Evolutionary conservation across 2,329 filamentous ascomycete species (phyloP).

Genomic region (Dendrostoma leiphaemia): DNA sequence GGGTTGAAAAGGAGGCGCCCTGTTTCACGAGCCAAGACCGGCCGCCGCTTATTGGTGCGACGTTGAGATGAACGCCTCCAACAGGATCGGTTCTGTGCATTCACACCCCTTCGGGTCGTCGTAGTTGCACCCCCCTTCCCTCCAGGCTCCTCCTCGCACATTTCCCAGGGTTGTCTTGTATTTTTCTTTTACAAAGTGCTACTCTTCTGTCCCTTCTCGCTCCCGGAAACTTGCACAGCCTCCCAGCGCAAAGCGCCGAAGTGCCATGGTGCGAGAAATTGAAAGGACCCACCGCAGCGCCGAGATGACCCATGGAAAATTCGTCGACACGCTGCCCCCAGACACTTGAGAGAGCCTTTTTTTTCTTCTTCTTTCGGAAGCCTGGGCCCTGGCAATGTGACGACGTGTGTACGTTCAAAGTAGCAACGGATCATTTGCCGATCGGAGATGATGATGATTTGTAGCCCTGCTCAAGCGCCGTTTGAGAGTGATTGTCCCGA

Average conservation of each 20-base stretch:
- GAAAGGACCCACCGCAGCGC: constrained; percentile 7
- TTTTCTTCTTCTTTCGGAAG: too few relatives aligned
- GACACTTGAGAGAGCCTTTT: too few relatives aligned
- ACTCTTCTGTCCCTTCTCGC: too few relatives aligned
- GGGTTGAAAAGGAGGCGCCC: constrained; percentile 13
- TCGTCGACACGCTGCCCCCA: too few relatives aligned
- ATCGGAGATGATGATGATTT: neutral
- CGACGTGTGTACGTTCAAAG: neutral
- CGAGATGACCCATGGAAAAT: constrained; percentile 2
- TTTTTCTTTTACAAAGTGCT: too few relatives aligned
- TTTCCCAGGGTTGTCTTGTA: neutral
- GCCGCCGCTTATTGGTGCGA: constrained; percentile 4
- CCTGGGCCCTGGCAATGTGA: neutral
- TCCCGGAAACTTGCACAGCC: neutral
- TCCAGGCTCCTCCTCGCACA: neutral
- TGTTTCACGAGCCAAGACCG: constrained; percentile 16
- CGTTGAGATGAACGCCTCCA: neutral
- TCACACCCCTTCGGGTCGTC: too few relatives aligned
- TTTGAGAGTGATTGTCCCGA: constrained; percentile 3
- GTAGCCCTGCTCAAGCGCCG: neutral
- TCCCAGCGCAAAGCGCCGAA: neutral
- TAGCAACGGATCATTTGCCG: neutral
- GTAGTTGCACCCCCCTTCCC: neutral
- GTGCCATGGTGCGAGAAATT: neutral
- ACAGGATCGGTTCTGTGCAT: neutral